phyloP scores from a whole-genome alignment of 1,284 basidiomycete genomes.

The Phlebopus sp. region DNA sequence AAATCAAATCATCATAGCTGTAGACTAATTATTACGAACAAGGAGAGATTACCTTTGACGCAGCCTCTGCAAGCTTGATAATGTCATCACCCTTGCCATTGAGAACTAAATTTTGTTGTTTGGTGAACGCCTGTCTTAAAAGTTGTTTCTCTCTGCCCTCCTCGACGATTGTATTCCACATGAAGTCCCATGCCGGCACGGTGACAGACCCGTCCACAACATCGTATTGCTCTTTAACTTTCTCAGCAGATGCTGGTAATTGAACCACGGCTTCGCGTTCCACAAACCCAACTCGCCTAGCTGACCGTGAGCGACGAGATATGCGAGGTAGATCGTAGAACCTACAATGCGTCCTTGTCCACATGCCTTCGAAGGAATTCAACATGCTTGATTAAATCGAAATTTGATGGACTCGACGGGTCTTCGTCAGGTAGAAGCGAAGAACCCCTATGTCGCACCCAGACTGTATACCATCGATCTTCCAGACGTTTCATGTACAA shows the following conservation, averaged over 20 bases:
- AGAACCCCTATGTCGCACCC: constrained; percentile 68
- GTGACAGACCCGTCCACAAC: constrained; percentile 44
- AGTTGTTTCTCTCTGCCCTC: constrained; percentile 73
- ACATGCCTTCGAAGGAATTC: constrained; percentile 77
- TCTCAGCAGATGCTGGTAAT: constrained; percentile 48
- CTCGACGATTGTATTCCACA: constrained; percentile 68
- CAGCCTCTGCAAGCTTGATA: constrained; percentile 58
- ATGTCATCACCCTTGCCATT: constrained; percentile 35
- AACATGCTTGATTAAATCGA: constrained; percentile 74
- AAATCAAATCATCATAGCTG: constrained; percentile 6
- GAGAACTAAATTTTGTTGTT: constrained; percentile 41
- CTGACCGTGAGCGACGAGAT: constrained; percentile 10
- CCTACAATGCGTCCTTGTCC: constrained; percentile 84
- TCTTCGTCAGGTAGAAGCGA: constrained; percentile 69
- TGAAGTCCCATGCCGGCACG: constrained; percentile 62
- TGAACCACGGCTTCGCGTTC: constrained; percentile 38
- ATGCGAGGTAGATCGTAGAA: constrained; percentile 15
- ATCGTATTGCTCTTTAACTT: constrained; percentile 47
- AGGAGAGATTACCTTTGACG: constrained; percentile 58
- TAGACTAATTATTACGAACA: neutral
- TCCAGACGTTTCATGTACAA: constrained; percentile 79
- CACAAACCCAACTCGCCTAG: constrained; percentile 57
- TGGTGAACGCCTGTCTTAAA: constrained; percentile 54
- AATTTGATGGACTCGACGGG: constrained; percentile 64
- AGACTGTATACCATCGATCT: constrained; percentile 77